phyloP scores from a whole-genome alignment of 2,329 filamentous ascomycete species.

The Talaromyces piceae region DNA sequence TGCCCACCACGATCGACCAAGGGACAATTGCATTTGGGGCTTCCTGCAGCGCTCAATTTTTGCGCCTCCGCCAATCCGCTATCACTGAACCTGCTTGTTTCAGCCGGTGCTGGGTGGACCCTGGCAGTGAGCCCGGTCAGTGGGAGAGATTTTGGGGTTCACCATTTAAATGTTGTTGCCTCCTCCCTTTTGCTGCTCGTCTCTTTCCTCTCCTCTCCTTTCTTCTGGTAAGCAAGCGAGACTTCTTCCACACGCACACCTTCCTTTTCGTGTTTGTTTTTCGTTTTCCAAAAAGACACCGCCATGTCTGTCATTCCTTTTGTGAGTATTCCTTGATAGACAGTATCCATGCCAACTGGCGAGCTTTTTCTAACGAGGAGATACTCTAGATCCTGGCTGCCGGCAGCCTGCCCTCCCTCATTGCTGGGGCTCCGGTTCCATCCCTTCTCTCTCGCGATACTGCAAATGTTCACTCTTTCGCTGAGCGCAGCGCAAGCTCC shows the following conservation, averaged over 20 bases:
- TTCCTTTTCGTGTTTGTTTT: conserved; percentile 6
- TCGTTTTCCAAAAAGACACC: conserved; percentile 2
- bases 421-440: conserved; percentile 11
- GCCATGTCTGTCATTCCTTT: conserved; percentile 12
- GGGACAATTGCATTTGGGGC: too few species aligned
- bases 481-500: conserved; percentile 1
- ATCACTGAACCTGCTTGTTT: not conserved
- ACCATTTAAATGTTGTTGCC: not conserved
- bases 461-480: conserved; percentile 7
- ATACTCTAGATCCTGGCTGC: conserved; percentile 9
- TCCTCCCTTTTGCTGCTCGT: too few species aligned
- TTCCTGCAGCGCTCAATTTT: not conserved
- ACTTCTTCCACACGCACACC: conserved; percentile 12
- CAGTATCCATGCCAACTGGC: too few species aligned
- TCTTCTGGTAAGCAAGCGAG: conserved; percentile 12
- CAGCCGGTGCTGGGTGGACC: not conserved
- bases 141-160: too few species aligned
- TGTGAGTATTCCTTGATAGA: not conserved
- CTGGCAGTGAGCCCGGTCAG: not conserved
- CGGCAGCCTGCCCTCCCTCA: conserved; percentile 12
- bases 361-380: not conserved
- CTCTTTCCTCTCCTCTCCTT: not conserved
- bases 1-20: not conserved
- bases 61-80: not conserved
- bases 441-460: conserved; percentile 9